Percentiles rank a stretch among this genome's conserved stretches.
Evolutionary conservation across 2,329 filamentous ascomycete species (phyloP).

Genomic region (Triangularia verruculosa): DNA sequence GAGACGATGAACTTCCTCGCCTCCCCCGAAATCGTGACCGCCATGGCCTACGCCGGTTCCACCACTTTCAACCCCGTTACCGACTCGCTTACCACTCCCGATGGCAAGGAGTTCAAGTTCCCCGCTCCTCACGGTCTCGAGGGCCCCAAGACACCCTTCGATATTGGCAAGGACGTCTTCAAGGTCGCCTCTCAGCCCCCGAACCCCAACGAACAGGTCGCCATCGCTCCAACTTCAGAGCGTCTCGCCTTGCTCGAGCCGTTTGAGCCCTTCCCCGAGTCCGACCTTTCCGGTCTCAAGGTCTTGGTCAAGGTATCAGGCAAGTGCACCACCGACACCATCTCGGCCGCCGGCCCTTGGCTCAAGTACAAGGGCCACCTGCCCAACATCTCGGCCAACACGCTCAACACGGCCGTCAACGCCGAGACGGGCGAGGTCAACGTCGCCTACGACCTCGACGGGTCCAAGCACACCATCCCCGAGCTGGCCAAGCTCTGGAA

Average conservation of each 20-base stretch:
- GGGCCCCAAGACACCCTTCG: conserved; percentile 64
- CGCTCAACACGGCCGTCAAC: conserved; percentile 90
- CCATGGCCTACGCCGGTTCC: conserved; percentile 86
- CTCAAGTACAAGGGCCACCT: conserved; percentile 99
- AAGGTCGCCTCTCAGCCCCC: conserved; percentile 69
- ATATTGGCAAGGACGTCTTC: conserved; percentile 71
- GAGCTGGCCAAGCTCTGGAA: conserved; percentile 86
- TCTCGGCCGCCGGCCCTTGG: conserved; percentile 96
- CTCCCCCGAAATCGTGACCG: conserved; percentile 93
- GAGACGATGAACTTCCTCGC: conserved; percentile 99
- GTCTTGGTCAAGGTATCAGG: conserved; percentile 96
- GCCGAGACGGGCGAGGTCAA: conserved; percentile 91
- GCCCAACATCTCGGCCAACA: conserved; percentile 97
- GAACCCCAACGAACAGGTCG: conserved; percentile 67
- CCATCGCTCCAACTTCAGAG: conserved; percentile 81
- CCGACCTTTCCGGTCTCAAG: conserved; percentile 71
- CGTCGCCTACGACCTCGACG: conserved; percentile 82
- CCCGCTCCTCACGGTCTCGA: conserved; percentile 70
- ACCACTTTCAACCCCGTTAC: conserved; percentile 97
- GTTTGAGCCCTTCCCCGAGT: conserved; percentile 76
- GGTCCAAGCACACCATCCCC: conserved; percentile 73
- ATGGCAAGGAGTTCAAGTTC: conserved; percentile 82
- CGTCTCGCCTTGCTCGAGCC: conserved; percentile 89
- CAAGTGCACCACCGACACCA: conserved; percentile 98
- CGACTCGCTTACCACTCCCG: conserved; percentile 75